Evolutionary conservation across 768 basidiomycete genomes (phyloP).

Genomic region (Leucocoprinus leucothites): DNA sequence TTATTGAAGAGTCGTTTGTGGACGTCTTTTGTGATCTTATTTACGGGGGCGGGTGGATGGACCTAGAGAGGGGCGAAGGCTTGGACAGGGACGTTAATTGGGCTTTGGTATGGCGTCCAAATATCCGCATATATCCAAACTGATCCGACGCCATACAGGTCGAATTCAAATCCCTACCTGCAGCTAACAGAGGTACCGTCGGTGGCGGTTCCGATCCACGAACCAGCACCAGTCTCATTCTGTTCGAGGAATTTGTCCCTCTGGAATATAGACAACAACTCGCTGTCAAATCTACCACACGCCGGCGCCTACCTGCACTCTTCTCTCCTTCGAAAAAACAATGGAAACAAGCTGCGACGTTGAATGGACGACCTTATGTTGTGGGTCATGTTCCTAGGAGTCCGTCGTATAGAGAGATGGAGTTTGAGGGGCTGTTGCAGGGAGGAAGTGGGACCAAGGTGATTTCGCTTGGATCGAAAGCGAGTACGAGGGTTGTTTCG

Average conservation of each 20-base stretch:
- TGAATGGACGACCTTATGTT: conserved; percentile 77
- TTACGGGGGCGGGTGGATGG: conserved; percentile 84
- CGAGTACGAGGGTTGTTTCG: conserved; percentile 18
- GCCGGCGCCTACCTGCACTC: conserved; percentile 66
- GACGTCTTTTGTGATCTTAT: conserved; percentile 83
- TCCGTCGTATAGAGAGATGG: conserved; percentile 58
- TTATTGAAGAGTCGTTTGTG: conserved; percentile 88
- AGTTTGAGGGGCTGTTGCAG: conserved; percentile 75
- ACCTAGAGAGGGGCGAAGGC: conserved; percentile 68
- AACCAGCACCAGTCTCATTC: conserved; percentile 64
- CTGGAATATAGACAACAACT: conserved; percentile 81
- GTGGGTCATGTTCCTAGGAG: conserved; percentile 55
- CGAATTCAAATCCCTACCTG: conserved; percentile 84
- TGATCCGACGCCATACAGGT: conserved; percentile 46
- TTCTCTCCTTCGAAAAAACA: conserved; percentile 59
- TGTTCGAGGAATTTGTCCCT: conserved; percentile 95
- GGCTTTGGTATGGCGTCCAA: conserved; percentile 65
- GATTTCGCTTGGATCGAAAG: conserved; percentile 35
- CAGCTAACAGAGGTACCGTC: conserved; percentile 28
- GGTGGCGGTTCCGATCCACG: conserved; percentile 58
- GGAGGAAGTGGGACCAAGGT: conserved; percentile 47
- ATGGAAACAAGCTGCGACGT: conserved; percentile 81
- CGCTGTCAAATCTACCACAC: conserved; percentile 45
- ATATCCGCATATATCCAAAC: background rate
- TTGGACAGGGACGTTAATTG: conserved; percentile 87